Evolutionary conservation across 202 grass and related monocot genomes (phyloP), one percentile per base, ranked within the genome.

Genomic region (Eragrostis tef): DNA sequence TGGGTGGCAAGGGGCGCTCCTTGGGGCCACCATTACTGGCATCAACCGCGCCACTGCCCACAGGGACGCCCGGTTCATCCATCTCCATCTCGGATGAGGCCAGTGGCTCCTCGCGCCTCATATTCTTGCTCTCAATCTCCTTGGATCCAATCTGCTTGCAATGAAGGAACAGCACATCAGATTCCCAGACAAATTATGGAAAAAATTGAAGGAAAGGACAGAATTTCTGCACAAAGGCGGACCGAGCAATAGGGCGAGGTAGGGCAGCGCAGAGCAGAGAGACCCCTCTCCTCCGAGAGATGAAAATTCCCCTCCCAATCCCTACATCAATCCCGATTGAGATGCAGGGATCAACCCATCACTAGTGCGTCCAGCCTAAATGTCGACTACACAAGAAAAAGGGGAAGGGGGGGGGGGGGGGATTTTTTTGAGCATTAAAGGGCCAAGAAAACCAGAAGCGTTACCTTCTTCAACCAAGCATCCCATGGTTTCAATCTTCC

Each of bases 381-480:
- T 31, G 29, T 31, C 29, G 29, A 31, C 29, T 31, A 31, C 29
- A 31, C 1, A 31, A 31, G 29, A n/a, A 3, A 31, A 39, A 5
- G 34, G 34, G 34, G 34, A 39, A 39, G 34, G 5, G n/a, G n/a
- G n/a, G n/a, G n/a, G n/a, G n/a, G n/a, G n/a, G n/a, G n/a, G n/a
- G n/a, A n/a, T n/a, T n/a, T n/a, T n/a, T n/a, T n/a, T n/a, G n/a
- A n/a, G 85, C 96, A 99, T 99, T 59, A 99, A 85, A 47, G 93
- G 96, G 36, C 93, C 90, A 49, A 96, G 87, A 67, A 99, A 99
- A 10, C 90, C 93, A 62, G 69, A 78, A 65, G 96, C 83, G 8
- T 93, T 91, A n/a, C 90, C 93, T 78, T 91, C 88, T 36, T 99
- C 90, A 44, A 93, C 93, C 68, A 99, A 91, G 71, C 91, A 99